A percentile compares a stretch with the other conserved stretches of the same genome.
Evolutionary conservation across 345 rosid genomes (phyloP).

Genomic region (Eucalyptus coolabah): DNA sequence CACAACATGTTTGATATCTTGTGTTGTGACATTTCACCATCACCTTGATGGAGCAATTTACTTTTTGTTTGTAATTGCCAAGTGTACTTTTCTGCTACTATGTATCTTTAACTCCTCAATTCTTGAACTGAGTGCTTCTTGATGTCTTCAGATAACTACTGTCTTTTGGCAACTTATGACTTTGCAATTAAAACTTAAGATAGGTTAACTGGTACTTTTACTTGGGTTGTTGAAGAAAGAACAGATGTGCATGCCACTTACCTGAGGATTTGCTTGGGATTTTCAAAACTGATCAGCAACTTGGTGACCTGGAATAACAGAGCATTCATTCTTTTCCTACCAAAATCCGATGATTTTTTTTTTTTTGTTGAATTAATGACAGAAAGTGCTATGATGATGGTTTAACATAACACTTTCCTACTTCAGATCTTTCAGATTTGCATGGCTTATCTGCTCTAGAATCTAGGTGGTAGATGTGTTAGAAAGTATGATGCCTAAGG

Average conservation of each 20-base stretch:
- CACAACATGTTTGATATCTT: not conserved
- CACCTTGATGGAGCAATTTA: not conserved
- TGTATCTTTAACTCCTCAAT: not conserved
- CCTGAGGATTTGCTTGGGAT: not conserved
- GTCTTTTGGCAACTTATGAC: not conserved
- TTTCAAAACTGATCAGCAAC: not conserved
- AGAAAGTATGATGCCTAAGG: not conserved
- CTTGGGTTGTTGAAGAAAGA: not conserved
- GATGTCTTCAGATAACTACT: not conserved
- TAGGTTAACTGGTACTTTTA: not conserved
- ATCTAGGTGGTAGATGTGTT: not conserved
- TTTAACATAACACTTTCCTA: not conserved
- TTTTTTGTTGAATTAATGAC: not conserved
- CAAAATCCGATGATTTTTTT: not conserved
- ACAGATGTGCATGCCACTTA: not conserved
- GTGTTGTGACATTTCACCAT: not conserved
- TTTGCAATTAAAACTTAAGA: not conserved
- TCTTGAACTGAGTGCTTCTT: not conserved
- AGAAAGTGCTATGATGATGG: not conserved
- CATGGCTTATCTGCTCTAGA: not conserved
- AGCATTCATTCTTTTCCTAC: not conserved
- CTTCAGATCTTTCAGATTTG: not conserved
- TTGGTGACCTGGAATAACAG: not conserved
- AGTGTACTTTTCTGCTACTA: not conserved
- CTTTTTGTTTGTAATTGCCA: not conserved